Evolutionary conservation across 202 grass and related monocot genomes (phyloP).

Genomic region (Musa balbisiana): DNA sequence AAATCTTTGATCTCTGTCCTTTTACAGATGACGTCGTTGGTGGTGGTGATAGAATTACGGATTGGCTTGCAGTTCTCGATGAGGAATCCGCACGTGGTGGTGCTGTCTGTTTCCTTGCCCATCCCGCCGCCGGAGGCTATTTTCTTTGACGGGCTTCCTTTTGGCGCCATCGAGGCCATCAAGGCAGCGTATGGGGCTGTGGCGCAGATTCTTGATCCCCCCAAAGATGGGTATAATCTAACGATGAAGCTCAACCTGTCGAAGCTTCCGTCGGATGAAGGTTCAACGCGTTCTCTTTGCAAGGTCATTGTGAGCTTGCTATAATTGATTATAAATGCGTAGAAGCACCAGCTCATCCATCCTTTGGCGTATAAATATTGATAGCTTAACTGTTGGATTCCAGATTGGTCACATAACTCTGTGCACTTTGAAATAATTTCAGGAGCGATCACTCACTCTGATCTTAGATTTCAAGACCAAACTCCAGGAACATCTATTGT

Average conservation of each 20-base stretch:
- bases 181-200: conserved; percentile 73
- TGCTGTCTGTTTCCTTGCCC: conserved; percentile 73
- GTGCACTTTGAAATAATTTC: not conserved
- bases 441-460: too few species aligned
- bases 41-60: not conserved
- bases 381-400: not conserved
- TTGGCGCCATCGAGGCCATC: conserved; percentile 85
- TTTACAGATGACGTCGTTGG: not conserved
- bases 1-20: conserved; percentile 3
- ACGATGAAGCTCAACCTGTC: conserved; percentile 96
- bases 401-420: not conserved
- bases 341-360: not conserved
- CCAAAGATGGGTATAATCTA: conserved; percentile 93
- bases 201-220: conserved; percentile 92
- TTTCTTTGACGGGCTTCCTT: conserved; percentile 73
- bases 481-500: too few species aligned
- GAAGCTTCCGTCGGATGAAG: conserved; percentile 91
- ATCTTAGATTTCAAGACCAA: too few species aligned
- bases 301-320: conserved; percentile 86
- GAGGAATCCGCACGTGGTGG: conserved; percentile 82
- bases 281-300: conserved; percentile 86
- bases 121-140: conserved; percentile 71
- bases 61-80: conserved; percentile 61
- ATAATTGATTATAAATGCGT: conserved; percentile 27
- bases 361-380: not conserved